These are phyloP conservation scores for Candida piceae DNA, from an alignment of 805 yeast genomes.

Conservation along the genomic window DNA sequence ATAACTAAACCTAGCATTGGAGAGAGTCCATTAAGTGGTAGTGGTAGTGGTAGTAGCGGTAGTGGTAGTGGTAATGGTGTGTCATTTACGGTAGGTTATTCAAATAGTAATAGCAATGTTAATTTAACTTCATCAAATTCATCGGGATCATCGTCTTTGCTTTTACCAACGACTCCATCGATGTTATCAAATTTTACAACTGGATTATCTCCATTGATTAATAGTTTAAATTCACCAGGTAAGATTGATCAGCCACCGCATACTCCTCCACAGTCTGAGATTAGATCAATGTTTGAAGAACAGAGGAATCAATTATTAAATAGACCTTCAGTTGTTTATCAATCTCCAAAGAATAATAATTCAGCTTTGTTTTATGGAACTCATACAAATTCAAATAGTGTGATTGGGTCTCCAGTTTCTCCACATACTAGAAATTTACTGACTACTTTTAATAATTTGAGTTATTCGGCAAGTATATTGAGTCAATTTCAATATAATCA, in stretches of 20 bases:
- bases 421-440: conserved; percentile 29
- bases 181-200: conserved; percentile 2
- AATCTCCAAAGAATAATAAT: conserved; percentile 13
- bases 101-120: conserved; percentile 6
- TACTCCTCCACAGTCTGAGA: neutral
- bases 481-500: conserved; percentile 5
- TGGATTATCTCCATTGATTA: conserved; percentile 11
- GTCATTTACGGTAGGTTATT: too few species aligned
- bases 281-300: conserved; percentile 10
- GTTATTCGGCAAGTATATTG: conserved; percentile 13
- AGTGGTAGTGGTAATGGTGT: conserved; percentile 1
- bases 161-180: conserved; percentile 6
- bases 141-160: conserved; percentile 5
- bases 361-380: conserved; percentile 2
- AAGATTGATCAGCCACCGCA: neutral
- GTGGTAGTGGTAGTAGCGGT: conserved; percentile 6
- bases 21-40: neutral
- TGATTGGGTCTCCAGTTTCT: conserved; percentile 22
- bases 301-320: conserved; percentile 15
- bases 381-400: neutral
- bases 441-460: conserved; percentile 25
- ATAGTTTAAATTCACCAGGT: neutral
- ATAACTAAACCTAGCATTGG: neutral
- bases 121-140: neutral
- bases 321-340: conserved; percentile 8